Evolutionary conservation across 345 rosid genomes (phyloP).

Genomic region (Eutrema japonicum): DNA sequence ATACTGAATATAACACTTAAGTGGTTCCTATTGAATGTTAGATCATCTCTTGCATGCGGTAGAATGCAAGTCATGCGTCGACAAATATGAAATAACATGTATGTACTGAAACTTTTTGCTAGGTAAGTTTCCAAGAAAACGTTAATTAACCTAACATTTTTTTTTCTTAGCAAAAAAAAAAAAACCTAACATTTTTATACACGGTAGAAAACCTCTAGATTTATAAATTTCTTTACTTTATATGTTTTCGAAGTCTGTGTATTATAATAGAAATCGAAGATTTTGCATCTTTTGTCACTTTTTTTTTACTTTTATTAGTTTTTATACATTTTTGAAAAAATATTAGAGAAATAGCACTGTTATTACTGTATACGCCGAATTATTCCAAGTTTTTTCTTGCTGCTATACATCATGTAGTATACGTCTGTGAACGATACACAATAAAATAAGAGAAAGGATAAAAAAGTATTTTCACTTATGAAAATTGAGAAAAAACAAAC

Average conservation of each 20-base stretch:
- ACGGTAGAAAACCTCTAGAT: neutral
- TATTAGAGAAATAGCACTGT: too few species aligned
- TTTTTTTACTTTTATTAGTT: too few species aligned
- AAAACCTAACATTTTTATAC: neutral
- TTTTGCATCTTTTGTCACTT: too few species aligned
- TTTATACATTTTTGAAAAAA: too few species aligned
- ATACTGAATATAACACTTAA: neutral
- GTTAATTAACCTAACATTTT: neutral
- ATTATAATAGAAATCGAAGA: neutral
- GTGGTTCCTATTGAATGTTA: conserved; percentile 16
- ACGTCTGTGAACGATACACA: too few species aligned
- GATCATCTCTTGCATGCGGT: neutral
- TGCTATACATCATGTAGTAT: too few species aligned
- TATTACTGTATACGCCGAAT: too few species aligned
- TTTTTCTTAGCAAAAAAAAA: too few species aligned
- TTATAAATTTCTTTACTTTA: neutral
- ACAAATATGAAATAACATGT: neutral
- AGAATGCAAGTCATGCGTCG: neutral
- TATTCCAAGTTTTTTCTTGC: too few species aligned
- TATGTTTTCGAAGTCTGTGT: neutral
- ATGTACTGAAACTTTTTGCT: neutral
- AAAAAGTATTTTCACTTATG: too few species aligned
- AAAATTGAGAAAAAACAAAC: too few species aligned
- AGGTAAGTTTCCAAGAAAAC: neutral
- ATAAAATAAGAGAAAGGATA: too few species aligned